Evolutionary conservation across 2,329 filamentous ascomycete genomes (phyloP).

Genomic region (Penicillium sp.): DNA sequence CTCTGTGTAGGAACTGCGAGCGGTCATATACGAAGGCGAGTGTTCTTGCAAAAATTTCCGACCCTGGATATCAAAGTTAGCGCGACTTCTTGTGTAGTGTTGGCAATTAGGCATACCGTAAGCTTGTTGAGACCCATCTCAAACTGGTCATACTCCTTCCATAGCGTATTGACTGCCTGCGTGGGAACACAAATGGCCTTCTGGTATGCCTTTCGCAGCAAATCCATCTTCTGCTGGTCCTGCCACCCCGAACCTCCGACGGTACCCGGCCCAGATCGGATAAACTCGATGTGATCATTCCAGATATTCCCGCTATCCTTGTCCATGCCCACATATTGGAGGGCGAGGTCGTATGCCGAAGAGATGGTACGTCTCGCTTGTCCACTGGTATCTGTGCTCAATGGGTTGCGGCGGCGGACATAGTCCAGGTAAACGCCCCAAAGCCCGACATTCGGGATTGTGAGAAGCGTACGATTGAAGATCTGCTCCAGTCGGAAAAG

Average conservation of each 20-base stretch:
- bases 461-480: slow-evolving; percentile 75
- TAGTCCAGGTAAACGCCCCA: slow-evolving; percentile 96
- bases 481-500: slow-evolving; percentile 77
- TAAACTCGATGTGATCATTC: slow-evolving; percentile 92
- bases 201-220: slow-evolving; percentile 87
- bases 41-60: slow-evolving; percentile 93
- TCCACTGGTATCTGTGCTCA: slow-evolving; percentile 74
- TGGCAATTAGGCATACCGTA: slow-evolving; percentile 56
- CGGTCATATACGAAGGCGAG: slow-evolving; percentile 93
- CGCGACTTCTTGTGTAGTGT: not conserved
- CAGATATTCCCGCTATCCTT: slow-evolving; percentile 86
- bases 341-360: slow-evolving; percentile 87
- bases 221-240: slow-evolving; percentile 97
- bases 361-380: slow-evolving; percentile 74
- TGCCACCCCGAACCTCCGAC: slow-evolving; percentile 89
- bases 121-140: slow-evolving; percentile 92
- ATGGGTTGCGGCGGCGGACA: slow-evolving; percentile 83
- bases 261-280: slow-evolving; percentile 81
- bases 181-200: slow-evolving; percentile 85
- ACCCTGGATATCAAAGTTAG: slow-evolving; percentile 54
- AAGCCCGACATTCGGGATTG: slow-evolving; percentile 77
- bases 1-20: slow-evolving; percentile 82
- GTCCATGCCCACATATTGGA: slow-evolving; percentile 86
- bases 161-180: slow-evolving; percentile 75
- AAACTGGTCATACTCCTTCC: slow-evolving; percentile 98